Base-by-base conservation (phyloP, 1,139 yeast genomes). In the Hyphopichia burtonii region DNA sequence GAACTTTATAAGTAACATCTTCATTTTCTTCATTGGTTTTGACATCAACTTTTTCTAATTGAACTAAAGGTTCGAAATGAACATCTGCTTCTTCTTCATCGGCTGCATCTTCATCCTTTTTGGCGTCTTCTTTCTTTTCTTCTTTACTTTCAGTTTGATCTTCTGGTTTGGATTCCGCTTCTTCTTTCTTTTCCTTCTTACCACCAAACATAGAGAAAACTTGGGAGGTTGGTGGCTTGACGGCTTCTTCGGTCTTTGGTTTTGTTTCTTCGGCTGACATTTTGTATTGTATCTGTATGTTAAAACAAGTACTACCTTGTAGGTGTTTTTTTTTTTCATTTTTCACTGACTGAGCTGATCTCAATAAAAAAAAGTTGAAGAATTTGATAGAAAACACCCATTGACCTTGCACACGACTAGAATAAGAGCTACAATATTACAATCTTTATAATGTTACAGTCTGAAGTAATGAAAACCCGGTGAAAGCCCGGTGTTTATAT, bases 21-120 rank as follows among this genome's bases (percentile, higher is more conserved):
- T 93, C 99, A 50, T 90, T 80, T 71, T 93, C 99, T 72, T 93
- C 99, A 69, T 90, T 88, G 57, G 98, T 91, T 75, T 90, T 91
- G 52, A 91, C 96, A 25, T 93, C 98, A 41, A 93, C 98, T 44
- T 58, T 58, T 71, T 91, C 97, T 57, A 93, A 82, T 68, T 87
- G 88, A 48, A 93, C 97, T 54, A 93, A 75, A 42, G 99, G 99
- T 71, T 93, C 97, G 58, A 93, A 94, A 66, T 93, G 96, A 47
- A 93, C 94, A 57, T 93, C 98, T 47, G 89, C 91, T 51, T 89
- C 88, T 65, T 88, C 97, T 59, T 86, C 93, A 19, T 78, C 94
- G 43, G 83, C 96, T 15, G 74, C 85, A 36, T 70, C 84, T 17
- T 63, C 66, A 12, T 58, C 61, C 34, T 58, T 59, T 37, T 58